A percentile compares a stretch with the other conserved stretches of the same genome.
phyloP scores from a whole-genome alignment of 345 rosid genomes.

The Combretum micranthum region DNA sequence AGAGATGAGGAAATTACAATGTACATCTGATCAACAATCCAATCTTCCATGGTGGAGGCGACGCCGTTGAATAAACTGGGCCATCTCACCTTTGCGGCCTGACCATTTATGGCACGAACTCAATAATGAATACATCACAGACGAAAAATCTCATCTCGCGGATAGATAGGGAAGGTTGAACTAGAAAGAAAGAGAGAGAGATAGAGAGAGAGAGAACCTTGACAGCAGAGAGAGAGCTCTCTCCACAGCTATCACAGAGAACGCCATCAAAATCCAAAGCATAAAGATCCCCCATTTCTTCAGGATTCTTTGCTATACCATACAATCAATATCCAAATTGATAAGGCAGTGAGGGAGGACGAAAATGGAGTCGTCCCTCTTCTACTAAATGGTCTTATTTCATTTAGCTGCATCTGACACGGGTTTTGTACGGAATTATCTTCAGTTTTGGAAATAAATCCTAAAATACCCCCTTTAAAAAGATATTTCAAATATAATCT shows the following conservation, averaged over 20 bases:
- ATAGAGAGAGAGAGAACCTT: slow-evolving; percentile 34
- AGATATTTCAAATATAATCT: too few relatives aligned
- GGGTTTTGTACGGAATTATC: too few relatives aligned
- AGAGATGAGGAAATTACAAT: slow-evolving; percentile 28
- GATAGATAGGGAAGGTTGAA: neutral
- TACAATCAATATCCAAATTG: too few relatives aligned
- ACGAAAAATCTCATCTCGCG: neutral
- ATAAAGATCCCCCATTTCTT: slow-evolving; percentile 49
- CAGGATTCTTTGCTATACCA: neutral
- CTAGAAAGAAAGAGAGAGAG: neutral
- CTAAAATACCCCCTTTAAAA: too few relatives aligned
- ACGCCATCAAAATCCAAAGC: slow-evolving; percentile 98
- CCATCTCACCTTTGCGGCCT: slow-evolving; percentile 93
- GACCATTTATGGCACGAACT: neutral
- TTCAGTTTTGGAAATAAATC: too few relatives aligned
- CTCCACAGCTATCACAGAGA: slow-evolving; percentile 91
- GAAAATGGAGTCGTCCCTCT: too few relatives aligned
- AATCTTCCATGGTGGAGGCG: slow-evolving; percentile 54
- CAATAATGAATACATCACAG: too few relatives aligned
- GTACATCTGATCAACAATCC: slow-evolving; percentile 90
- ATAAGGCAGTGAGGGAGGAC: too few relatives aligned
- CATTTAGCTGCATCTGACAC: too few relatives aligned
- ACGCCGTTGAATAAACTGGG: slow-evolving; percentile 58
- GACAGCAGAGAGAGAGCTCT: slow-evolving; percentile 89
- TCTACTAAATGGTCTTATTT: too few relatives aligned